These are phyloP conservation scores for Bipolaris bicolor DNA, from an alignment of 2,329 filamentous ascomycete genomes.

Conservation along the genomic window DNA sequence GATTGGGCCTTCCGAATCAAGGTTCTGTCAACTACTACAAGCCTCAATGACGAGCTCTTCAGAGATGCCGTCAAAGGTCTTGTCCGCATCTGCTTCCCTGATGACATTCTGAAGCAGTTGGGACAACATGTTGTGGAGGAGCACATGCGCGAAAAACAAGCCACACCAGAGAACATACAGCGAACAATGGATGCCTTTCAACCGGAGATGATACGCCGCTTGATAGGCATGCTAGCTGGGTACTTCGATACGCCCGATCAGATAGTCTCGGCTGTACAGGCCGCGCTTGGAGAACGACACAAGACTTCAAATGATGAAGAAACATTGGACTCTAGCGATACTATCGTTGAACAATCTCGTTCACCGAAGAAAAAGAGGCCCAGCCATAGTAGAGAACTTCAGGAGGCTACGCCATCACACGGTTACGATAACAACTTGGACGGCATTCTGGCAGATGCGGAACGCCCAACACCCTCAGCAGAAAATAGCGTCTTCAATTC, in stretches of 20 bases:
- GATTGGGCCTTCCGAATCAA: constrained; percentile 36
- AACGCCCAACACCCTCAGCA: background rate
- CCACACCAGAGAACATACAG: constrained; percentile 20
- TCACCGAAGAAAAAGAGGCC: background rate
- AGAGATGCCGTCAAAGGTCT: constrained; percentile 34
- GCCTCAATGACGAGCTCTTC: constrained; percentile 27
- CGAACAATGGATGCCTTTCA: constrained; percentile 24
- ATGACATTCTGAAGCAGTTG: constrained; percentile 29
- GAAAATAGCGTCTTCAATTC: background rate
- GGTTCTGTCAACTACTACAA: constrained; percentile 21
- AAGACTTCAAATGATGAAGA: background rate
- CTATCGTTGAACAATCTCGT: background rate
- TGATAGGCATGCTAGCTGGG: constrained; percentile 27
- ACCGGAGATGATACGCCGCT: constrained; percentile 26
- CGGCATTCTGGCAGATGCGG: background rate
- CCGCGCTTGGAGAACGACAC: constrained; percentile 11
- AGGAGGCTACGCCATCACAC: background rate
- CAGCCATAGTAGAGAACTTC: background rate
- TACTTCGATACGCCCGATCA: constrained; percentile 25
- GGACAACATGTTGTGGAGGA: constrained; percentile 24
- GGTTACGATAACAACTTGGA: background rate
- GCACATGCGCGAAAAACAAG: constrained; percentile 32
- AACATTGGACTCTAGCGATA: background rate
- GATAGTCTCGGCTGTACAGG: constrained; percentile 18
- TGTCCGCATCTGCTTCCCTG: constrained; percentile 36